These are phyloP conservation scores for Trichoderma endophyticum DNA, from an alignment of 2,329 filamentous ascomycete species.

Conservation along the genomic window DNA sequence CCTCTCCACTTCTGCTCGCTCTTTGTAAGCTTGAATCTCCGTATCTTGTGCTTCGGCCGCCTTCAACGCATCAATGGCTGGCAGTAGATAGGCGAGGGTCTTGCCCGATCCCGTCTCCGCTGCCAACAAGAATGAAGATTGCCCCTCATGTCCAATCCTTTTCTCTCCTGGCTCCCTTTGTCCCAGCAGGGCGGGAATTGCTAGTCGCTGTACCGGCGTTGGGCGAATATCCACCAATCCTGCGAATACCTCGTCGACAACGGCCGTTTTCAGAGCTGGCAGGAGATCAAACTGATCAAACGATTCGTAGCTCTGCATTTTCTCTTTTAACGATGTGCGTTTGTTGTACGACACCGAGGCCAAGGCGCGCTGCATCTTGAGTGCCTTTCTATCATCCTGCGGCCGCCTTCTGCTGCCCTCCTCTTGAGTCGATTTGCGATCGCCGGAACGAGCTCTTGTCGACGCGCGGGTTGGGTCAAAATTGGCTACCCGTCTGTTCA, in stretches of 20 bases:
- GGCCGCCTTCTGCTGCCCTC: slow-evolving; percentile 37
- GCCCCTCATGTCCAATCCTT: slow-evolving; percentile 41
- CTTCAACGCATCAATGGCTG: slow-evolving; percentile 82
- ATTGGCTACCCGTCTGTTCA: slow-evolving; percentile 53
- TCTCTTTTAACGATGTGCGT: slow-evolving; percentile 49
- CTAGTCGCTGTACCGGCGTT: slow-evolving; percentile 84
- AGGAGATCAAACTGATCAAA: slow-evolving; percentile 81
- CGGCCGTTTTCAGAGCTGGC: slow-evolving; percentile 66
- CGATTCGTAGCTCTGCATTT: slow-evolving; percentile 65
- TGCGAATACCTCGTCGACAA: slow-evolving; percentile 70
- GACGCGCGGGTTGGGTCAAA: slow-evolving; percentile 29
- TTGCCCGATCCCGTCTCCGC: slow-evolving; percentile 98
- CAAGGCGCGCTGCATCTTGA: slow-evolving; percentile 89
- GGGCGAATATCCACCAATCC: slow-evolving; percentile 73
- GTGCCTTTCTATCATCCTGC: slow-evolving; percentile 59
- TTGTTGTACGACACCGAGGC: slow-evolving; percentile 73
- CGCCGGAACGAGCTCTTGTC: slow-evolving; percentile 22
- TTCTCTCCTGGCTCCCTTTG: slow-evolving; percentile 37
- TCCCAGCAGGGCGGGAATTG: slow-evolving; percentile 76
- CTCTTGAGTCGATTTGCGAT: slow-evolving; percentile 28
- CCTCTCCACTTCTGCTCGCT: slow-evolving; percentile 53
- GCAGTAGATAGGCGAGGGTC: slow-evolving; percentile 87
- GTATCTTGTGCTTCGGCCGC: slow-evolving; percentile 62
- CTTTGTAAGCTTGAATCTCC: slow-evolving; percentile 55
- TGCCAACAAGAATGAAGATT: slow-evolving; percentile 68